phyloP scores from a whole-genome alignment of 352 stramenopile species.

The Blastocystis sp. region DNA sequence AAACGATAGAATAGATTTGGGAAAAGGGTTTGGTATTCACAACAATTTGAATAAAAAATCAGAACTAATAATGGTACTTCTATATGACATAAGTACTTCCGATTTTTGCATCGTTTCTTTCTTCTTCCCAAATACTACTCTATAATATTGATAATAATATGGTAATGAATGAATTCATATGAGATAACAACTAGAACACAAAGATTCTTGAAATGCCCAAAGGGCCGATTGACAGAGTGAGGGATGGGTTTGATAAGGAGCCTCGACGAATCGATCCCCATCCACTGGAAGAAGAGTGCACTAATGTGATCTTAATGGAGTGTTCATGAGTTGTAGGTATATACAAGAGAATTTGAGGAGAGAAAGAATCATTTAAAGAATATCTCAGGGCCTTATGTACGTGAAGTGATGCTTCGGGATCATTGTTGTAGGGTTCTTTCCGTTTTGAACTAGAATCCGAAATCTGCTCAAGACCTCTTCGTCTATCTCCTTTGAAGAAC shows the following conservation, averaged over 20 bases:
- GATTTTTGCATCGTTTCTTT: background rate
- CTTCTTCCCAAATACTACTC: background rate
- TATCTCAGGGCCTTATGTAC: constrained; percentile 50
- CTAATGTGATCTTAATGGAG: background rate
- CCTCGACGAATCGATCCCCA: constrained; percentile 45
- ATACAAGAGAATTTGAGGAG: constrained; percentile 25
- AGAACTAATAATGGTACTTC: too few relatives aligned
- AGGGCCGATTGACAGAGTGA: constrained; percentile 12
- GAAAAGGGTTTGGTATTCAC: too few relatives aligned
- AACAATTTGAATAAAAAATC: too few relatives aligned
- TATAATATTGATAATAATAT: background rate
- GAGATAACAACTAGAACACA: background rate
- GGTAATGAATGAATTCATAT: background rate
- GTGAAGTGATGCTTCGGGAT: background rate
- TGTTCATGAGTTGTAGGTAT: constrained; percentile 1
- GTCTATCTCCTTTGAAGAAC: constrained; percentile 48
- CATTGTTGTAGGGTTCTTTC: constrained; percentile 40
- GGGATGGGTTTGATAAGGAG: constrained; percentile 55
- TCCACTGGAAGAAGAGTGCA: constrained; percentile 45
- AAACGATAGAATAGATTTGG: too few relatives aligned
- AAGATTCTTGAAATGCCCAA: constrained; percentile 23
- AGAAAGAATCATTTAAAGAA: constrained; percentile 34
- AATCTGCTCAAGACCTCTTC: constrained; percentile 54
- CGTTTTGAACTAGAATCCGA: constrained; percentile 46
- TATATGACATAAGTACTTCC: too few relatives aligned